phyloP scores from a whole-genome alignment of 148 eudicot genomes.

The Pharnaceum exiguum region DNA sequence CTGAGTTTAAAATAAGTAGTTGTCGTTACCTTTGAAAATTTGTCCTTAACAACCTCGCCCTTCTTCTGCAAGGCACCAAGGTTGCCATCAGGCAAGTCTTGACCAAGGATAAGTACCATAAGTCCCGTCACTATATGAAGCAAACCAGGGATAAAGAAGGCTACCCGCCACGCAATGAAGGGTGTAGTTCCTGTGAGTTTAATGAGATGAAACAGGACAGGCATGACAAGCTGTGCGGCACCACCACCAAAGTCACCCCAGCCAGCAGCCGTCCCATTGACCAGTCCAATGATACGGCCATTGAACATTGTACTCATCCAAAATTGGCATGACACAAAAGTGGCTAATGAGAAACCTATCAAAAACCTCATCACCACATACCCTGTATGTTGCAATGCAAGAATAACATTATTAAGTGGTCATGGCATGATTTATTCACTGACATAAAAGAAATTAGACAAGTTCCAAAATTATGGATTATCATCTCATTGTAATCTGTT shows the following conservation, averaged over 20 bases:
- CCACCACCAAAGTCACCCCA: slow-evolving; percentile 62
- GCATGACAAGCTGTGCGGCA: slow-evolving; percentile 47
- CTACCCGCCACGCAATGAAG: slow-evolving; percentile 50
- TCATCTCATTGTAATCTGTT: too few species aligned
- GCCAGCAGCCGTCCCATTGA: slow-evolving; percentile 41
- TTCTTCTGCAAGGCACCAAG: slow-evolving; percentile 35
- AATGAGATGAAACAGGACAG: slow-evolving; percentile 35
- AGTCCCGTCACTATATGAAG: slow-evolving; percentile 45
- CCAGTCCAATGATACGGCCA: slow-evolving; percentile 39
- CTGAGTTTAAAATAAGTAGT: background rate
- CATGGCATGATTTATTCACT: too few species aligned
- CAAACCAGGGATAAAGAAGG: slow-evolving; percentile 45
- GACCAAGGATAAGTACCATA: slow-evolving; percentile 33
- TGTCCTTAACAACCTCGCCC: slow-evolving; percentile 42
- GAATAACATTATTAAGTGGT: too few species aligned
- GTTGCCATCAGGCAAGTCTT: slow-evolving; percentile 46
- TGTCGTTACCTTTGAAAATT: slow-evolving; percentile 37
- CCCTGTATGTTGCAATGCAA: too few species aligned
- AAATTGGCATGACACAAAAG: slow-evolving; percentile 42
- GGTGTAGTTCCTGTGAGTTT: slow-evolving; percentile 30
- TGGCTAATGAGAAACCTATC: slow-evolving; percentile 40
- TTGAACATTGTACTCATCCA: slow-evolving; percentile 57
- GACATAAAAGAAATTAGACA: too few species aligned
- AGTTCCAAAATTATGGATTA: too few species aligned
- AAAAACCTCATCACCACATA: slow-evolving; percentile 33